phyloP scores from a whole-genome alignment of 75 land plant genomes.

The Larix kaempferi region DNA sequence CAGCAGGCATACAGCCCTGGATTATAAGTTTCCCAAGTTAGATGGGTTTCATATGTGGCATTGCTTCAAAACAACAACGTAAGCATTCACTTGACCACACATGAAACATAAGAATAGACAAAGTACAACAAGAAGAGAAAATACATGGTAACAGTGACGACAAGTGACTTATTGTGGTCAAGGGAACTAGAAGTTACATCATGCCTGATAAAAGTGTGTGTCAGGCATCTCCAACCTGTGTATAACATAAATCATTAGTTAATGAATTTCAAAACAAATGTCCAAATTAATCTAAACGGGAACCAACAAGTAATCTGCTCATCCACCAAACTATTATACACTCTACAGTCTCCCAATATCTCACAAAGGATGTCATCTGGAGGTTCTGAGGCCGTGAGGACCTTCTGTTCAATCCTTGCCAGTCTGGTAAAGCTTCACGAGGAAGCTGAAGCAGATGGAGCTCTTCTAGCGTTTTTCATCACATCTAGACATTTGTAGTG shows the following conservation, averaged over 20 bases:
- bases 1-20: too few relatives aligned
- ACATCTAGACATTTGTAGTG: too few relatives aligned
- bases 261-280: background rate
- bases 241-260: too few relatives aligned
- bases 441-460: background rate
- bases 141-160: background rate
- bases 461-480: too few relatives aligned
- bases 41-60: too few relatives aligned
- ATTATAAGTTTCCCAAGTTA: too few relatives aligned
- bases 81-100: background rate
- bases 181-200: background rate
- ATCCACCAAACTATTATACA: background rate
- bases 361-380: constrained; percentile 5
- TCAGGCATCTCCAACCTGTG: too few relatives aligned
- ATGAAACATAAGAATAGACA: background rate
- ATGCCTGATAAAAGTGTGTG: too few relatives aligned
- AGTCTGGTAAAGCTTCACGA: background rate
- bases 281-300: background rate
- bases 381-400: background rate
- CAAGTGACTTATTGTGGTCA: background rate
- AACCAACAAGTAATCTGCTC: background rate
- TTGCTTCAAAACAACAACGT: background rate
- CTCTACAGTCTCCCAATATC: background rate
- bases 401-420: background rate
- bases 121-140: background rate